Percentiles rank a stretch among this genome's conserved stretches.
Evolutionary conservation across 345 rosid species (phyloP).

Genomic region (Isatis tinctoria): DNA sequence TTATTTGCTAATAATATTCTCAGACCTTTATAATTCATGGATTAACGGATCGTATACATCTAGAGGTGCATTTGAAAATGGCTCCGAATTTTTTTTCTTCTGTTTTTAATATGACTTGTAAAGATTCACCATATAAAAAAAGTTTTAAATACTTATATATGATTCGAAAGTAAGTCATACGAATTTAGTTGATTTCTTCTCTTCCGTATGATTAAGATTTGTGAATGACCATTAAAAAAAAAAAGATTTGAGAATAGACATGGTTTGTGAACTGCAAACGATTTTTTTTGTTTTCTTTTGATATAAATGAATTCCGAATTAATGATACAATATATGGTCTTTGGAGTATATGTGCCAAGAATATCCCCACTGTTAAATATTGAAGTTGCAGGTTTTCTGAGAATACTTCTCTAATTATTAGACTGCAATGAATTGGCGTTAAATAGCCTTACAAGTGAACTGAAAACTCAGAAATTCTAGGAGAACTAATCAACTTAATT

Average conservation of each 20-base stretch:
- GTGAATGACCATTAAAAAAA: background rate
- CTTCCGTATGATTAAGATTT: background rate
- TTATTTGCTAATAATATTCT: background rate
- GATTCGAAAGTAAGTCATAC: background rate
- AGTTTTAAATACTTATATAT: background rate
- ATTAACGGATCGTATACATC: background rate
- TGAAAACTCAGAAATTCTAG: too few species aligned
- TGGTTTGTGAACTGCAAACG: background rate
- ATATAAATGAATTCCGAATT: background rate
- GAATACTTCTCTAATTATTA: too few species aligned
- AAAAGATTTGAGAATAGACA: too few species aligned
- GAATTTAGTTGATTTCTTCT: background rate
- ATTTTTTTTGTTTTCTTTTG: background rate
- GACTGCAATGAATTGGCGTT: too few species aligned
- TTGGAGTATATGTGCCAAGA: background rate
- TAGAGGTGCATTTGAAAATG: background rate
- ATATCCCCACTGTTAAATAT: too few species aligned
- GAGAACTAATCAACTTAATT: too few species aligned
- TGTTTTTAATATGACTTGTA: background rate
- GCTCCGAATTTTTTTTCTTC: too few species aligned
- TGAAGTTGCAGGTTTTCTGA: too few species aligned
- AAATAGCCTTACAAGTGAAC: too few species aligned
- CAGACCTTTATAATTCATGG: background rate
- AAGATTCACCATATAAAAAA: background rate
- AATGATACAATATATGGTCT: background rate